These are phyloP conservation scores for Epichloe scottii DNA, from an alignment of 2,329 filamentous ascomycete genomes.

Conservation along the genomic window DNA sequence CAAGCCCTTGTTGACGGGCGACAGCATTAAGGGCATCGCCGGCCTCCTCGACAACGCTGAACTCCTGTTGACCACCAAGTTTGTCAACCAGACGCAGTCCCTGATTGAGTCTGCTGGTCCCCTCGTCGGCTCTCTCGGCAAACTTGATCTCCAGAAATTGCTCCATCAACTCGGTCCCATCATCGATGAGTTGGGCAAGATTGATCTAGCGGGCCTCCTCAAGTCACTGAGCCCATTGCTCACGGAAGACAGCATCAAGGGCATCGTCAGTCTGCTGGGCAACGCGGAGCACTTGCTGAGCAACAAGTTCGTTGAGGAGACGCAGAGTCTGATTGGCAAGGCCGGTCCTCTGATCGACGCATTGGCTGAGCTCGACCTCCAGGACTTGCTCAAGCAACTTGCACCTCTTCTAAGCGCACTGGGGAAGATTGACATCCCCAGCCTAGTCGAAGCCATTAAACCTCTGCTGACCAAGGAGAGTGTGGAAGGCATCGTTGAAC, in stretches of 20 bases:
- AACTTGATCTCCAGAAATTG: slow-evolving; percentile 20
- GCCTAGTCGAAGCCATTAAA: slow-evolving; percentile 15
- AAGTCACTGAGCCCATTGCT: slow-evolving; percentile 18
- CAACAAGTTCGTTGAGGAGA: slow-evolving; percentile 18
- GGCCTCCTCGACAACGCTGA: slow-evolving; percentile 20
- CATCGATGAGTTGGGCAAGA: slow-evolving; percentile 14
- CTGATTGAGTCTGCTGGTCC: slow-evolving; percentile 17
- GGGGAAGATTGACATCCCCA: slow-evolving; percentile 19
- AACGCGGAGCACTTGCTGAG: slow-evolving; percentile 20
- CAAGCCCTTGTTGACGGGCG: slow-evolving; percentile 10
- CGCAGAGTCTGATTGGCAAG: slow-evolving; percentile 20
- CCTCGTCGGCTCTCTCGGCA: slow-evolving; percentile 19
- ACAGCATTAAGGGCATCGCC: slow-evolving; percentile 13
- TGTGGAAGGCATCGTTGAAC: slow-evolving; percentile 19
- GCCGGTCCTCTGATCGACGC: slow-evolving; percentile 17
- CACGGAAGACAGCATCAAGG: slow-evolving; percentile 17
- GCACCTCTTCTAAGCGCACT: slow-evolving; percentile 12
- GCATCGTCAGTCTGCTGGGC: slow-evolving; percentile 20
- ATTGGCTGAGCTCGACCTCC: slow-evolving; percentile 6
- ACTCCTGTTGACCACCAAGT: slow-evolving; percentile 17
- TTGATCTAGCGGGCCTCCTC: slow-evolving; percentile 19
- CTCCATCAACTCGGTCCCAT: slow-evolving; percentile 22
- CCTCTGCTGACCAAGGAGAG: slow-evolving; percentile 20
- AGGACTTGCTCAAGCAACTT: slow-evolving; percentile 11
- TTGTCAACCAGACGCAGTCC: slow-evolving; percentile 18